Evolutionary conservation across 495 filamentous ascomycete species (phyloP), one percentile per base, ranked within the genome.

Genomic region (Amniculicola lignicola): DNA sequence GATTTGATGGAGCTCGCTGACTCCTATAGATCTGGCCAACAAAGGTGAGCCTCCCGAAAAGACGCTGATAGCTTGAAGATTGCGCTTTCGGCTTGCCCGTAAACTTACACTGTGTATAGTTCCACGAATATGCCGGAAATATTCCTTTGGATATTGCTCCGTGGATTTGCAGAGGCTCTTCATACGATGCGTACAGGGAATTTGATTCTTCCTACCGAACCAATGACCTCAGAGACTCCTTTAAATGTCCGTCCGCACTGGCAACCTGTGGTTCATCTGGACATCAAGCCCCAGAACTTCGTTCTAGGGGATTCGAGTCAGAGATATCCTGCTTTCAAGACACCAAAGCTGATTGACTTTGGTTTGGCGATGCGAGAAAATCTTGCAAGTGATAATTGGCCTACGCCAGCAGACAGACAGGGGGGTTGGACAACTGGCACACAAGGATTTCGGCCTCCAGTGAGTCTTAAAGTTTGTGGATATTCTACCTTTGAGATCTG

Each of bases 281-380:
- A 48, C 35, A 29, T 48, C 27, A 48, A 48, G 21, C 5, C n/a
- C 23, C 4, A 12, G 7, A 48, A 48, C 27, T 16, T 48, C 21
- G 44, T 48, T 10, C 44, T 48, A 16, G 44, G 44, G 4, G 27
- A 48, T 4, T 11, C 24, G 4, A 48, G 4, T 4, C 11, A 29
- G 18, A 35, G 16, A 4, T 35, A 11, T 18, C 27, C 44, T 5
- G 44, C 24, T 14, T 48, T 31, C 44, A 9, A 31, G 4, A 48
- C 44, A 12, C 24, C 44, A 4, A 48, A 48, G 18, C 4, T 48
- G 9, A 48, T 48, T 22, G 44, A 48, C 27, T 48, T 48, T 21
- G 44, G 27, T 5, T 11, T 10, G 4, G 41, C 41, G 16, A 10
- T 22, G 7, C 21, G 41, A 7, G 5, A 23, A 21, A n/a, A n/a